Conservation (phyloP, 1,284 basidiomycete genomes). For the Schizophyllum amplum region DNA sequence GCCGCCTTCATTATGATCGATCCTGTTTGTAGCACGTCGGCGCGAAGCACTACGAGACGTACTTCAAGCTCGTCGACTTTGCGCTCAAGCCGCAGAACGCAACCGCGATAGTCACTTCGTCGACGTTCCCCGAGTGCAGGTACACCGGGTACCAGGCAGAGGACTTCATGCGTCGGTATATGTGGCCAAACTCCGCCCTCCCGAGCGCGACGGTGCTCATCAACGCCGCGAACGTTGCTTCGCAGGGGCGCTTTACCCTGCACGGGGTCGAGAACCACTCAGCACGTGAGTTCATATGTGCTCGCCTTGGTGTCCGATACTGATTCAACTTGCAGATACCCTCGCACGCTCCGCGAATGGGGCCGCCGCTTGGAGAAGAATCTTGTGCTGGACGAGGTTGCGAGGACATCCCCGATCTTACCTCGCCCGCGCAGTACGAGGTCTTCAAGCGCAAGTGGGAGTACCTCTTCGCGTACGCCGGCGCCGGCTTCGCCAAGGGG, state of each 20-base stretch:
- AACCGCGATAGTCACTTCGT: conserved; percentile 69
- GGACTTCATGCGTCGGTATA: conserved; percentile 86
- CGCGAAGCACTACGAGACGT: conserved; percentile 60
- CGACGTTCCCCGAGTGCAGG: conserved; percentile 79
- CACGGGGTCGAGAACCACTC: conserved; percentile 86
- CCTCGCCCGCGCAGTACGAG: conserved; percentile 44
- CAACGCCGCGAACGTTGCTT: conserved; percentile 54
- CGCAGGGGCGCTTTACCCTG: conserved; percentile 70
- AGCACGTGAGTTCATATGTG: conserved; percentile 42
- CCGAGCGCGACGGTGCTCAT: conserved; percentile 75
- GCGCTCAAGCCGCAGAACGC: conserved; percentile 68
- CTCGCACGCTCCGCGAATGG: conserved; percentile 88
- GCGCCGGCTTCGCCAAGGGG: conserved; percentile 65
- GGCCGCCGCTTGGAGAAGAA: conserved; percentile 63
- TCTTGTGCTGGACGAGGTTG: conserved; percentile 46
- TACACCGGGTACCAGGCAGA: conserved; percentile 69
- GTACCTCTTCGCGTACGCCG: conserved; percentile 71
- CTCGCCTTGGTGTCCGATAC: neutral
- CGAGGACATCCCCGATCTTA: conserved; percentile 50
- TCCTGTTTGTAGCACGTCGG: conserved; percentile 59
- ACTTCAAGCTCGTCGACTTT: conserved; percentile 78
- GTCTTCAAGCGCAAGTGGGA: conserved; percentile 71
- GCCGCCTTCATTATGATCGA: conserved; percentile 2
- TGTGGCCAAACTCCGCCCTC: conserved; percentile 89
- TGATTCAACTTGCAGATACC: conserved; percentile 50